Evolutionary conservation across 768 basidiomycete genomes (phyloP).

Genomic region (Boletus subparvulus): DNA sequence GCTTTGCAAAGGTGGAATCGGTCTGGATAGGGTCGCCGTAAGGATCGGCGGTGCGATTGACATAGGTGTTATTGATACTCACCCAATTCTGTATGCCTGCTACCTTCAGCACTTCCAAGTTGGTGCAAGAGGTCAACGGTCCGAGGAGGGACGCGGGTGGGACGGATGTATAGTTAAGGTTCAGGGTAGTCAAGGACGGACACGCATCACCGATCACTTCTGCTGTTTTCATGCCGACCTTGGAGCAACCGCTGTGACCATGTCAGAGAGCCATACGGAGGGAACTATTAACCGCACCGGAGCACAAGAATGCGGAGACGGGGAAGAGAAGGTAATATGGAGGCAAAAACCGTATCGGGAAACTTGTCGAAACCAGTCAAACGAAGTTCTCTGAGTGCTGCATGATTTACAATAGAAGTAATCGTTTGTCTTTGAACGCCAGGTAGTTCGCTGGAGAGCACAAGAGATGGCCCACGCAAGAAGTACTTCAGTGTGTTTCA

Average conservation of each 20-base stretch:
- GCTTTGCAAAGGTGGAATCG: conserved; percentile 51
- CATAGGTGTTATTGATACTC: conserved; percentile 15
- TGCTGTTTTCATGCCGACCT: conserved; percentile 51
- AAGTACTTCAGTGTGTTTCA: conserved; percentile 45
- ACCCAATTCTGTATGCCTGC: conserved; percentile 66
- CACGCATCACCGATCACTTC: conserved; percentile 44
- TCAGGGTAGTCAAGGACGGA: conserved; percentile 44
- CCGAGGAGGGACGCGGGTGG: conserved; percentile 47
- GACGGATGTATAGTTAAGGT: conserved; percentile 61
- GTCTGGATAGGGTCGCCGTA: conserved; percentile 41
- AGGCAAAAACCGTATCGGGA: conserved; percentile 50
- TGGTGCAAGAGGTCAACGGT: conserved; percentile 37
- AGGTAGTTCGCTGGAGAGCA: conserved; percentile 48
- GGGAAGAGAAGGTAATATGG: conserved; percentile 45
- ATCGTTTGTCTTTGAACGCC: conserved; percentile 55
- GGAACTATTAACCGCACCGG: conserved; percentile 41
- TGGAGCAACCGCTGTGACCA: conserved; percentile 53
- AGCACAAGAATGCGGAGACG: conserved; percentile 49
- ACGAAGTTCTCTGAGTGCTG: conserved; percentile 45
- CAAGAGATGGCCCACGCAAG: conserved; percentile 51
- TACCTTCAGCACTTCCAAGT: conserved; percentile 57
- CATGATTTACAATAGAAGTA: conserved; percentile 35
- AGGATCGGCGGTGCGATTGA: not conserved
- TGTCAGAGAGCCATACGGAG: conserved; percentile 14
- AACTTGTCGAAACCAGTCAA: conserved; percentile 54